These are phyloP conservation scores for Saussurea involucrata DNA, from an alignment of 129 eudicot species.

Conservation along the genomic window DNA sequence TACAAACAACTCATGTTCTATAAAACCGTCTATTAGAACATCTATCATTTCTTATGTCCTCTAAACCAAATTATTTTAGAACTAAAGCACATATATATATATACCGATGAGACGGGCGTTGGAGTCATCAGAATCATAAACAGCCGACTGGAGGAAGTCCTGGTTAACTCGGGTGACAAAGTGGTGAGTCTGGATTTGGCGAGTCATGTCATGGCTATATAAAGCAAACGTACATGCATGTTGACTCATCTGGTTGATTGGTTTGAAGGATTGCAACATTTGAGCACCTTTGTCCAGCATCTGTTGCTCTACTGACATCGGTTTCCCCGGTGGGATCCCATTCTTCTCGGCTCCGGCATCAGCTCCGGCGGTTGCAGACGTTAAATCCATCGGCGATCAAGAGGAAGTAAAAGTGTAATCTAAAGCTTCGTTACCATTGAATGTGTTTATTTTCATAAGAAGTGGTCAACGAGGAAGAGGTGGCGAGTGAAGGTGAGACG, in stretches of 20 bases:
- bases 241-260: conserved; percentile 52
- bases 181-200: conserved; percentile 70
- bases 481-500: conserved; percentile 12
- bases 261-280: conserved; percentile 58
- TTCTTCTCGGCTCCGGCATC: too few relatives aligned
- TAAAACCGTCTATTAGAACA: too few relatives aligned
- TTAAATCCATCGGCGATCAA: conserved; percentile 1
- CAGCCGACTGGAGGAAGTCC: conserved; percentile 69
- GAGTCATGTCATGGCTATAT: conserved; percentile 65
- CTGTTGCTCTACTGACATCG: conserved; percentile 39
- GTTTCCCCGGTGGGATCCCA: too few relatives aligned
- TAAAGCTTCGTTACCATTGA: not conserved
- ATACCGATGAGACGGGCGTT: conserved; percentile 47
- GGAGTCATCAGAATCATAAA: conserved; percentile 51
- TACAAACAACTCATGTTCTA: not conserved
- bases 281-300: conserved; percentile 57
- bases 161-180: conserved; percentile 43
- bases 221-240: conserved; percentile 65
- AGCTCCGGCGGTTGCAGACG: conserved; percentile 1
- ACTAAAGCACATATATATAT: too few relatives aligned
- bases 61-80: too few relatives aligned
- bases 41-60: too few relatives aligned
- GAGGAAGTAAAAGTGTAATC: not conserved
- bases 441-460: not conserved
- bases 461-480: not conserved